phyloP scores from a whole-genome alignment of 306 rosid genomes.

The Acmispon strigosus region DNA sequence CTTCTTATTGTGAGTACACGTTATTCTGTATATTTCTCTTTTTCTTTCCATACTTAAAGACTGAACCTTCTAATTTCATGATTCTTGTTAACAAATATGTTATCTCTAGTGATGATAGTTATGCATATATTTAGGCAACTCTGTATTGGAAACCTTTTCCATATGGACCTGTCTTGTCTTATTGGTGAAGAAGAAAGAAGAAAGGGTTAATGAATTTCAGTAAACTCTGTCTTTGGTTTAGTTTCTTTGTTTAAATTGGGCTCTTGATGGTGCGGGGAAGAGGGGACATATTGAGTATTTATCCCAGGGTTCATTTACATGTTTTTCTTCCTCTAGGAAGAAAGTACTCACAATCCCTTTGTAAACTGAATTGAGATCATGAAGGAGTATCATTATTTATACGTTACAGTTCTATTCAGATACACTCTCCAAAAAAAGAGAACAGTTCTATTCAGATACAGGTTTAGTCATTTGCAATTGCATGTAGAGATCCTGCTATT shows the following conservation, averaged over 20 bases:
- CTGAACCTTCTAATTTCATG: too few relatives aligned
- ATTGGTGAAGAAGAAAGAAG: not conserved
- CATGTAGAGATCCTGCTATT: not conserved
- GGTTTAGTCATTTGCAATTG: not conserved
- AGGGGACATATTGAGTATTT: not conserved
- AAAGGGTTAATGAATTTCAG: not conserved
- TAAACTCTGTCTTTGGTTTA: not conserved
- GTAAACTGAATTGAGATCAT: not conserved
- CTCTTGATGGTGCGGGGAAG: not conserved
- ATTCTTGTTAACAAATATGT: not conserved
- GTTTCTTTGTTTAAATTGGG: slow-evolving; percentile 3
- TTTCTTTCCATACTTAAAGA: too few relatives aligned
- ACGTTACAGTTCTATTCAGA: not conserved
- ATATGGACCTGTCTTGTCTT: not conserved
- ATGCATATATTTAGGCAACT: not conserved
- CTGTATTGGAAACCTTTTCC: not conserved
- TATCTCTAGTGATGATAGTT: not conserved
- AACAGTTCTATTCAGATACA: not conserved
- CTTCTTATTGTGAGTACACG: too few relatives aligned
- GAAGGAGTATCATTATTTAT: not conserved
- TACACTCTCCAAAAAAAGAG: too few relatives aligned
- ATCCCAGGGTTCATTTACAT: not conserved
- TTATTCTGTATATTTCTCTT: too few relatives aligned
- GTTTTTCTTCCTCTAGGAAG: not conserved
- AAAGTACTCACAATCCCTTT: not conserved